Conservation (phyloP, 2,329 filamentous ascomycete species). For the Arthroderma sp. region DNA sequence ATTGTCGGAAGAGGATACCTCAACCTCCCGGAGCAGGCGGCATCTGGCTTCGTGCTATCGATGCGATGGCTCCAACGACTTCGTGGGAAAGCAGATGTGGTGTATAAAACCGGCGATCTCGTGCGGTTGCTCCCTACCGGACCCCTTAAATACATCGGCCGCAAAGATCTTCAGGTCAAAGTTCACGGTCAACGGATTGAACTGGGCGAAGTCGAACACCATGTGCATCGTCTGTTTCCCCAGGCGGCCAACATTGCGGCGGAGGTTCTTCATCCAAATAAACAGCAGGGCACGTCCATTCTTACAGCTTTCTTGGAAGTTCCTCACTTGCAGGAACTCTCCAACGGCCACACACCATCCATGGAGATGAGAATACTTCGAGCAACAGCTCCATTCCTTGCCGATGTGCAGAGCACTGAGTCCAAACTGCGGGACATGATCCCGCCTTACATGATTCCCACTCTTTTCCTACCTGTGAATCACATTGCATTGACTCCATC, state of each 20-base stretch:
- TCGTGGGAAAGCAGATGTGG: conserved; percentile 4
- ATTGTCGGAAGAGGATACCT: no score
- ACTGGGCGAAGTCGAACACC: conserved; percentile 57
- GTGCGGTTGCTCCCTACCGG: background rate
- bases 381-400: no score
- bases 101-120: conserved; percentile 17
- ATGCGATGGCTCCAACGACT: no score
- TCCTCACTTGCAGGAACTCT: background rate
- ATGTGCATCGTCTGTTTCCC: background rate
- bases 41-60: no score
- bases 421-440: conserved; percentile 12
- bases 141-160: background rate
- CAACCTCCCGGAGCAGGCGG: no score
- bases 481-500: conserved; percentile 20
- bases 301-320: conserved; percentile 34
- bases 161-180: background rate
- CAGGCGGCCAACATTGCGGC: background rate
- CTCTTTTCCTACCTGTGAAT: conserved; percentile 31
- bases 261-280: background rate
- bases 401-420: background rate
- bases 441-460: conserved; percentile 26
- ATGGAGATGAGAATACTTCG: no score
- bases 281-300: no score
- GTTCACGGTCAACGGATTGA: background rate
- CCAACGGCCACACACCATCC: background rate